Evolutionary conservation across 805 yeast genomes (phyloP).

Genomic region (Saccharomycopsis selenospora): DNA sequence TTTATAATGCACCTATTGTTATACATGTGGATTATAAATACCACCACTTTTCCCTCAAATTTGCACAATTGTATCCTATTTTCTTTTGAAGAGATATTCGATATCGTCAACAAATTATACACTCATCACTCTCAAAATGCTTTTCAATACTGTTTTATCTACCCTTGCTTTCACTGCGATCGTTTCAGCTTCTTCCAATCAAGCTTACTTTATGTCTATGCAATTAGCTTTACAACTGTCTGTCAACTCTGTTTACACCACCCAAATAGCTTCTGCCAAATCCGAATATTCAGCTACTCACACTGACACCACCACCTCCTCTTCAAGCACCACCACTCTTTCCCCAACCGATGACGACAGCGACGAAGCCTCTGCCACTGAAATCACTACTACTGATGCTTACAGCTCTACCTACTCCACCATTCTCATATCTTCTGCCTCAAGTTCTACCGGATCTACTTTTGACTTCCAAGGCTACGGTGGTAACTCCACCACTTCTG

Average conservation of each 20-base stretch:
- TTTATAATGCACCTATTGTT: no score
- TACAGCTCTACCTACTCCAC: background rate
- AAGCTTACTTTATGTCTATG: background rate
- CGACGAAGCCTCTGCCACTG: no score
- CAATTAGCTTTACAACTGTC: background rate
- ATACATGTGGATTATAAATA: no score
- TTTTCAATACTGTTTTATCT: background rate
- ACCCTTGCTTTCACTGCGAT: background rate
- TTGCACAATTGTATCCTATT: no score
- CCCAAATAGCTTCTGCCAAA: background rate
- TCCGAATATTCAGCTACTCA: slow-evolving; percentile 2
- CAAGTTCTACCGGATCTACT: background rate
- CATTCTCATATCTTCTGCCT: background rate
- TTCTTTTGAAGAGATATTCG: no score
- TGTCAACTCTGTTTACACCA: background rate
- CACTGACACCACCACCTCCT: no score
- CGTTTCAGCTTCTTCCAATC: background rate
- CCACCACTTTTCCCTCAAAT: no score
- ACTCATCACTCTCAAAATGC: no score
- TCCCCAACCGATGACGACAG: no score
- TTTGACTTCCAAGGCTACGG: background rate
- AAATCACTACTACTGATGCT: background rate
- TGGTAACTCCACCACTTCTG: slow-evolving; percentile 2
- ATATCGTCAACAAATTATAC: no score
- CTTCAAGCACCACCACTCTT: no score